Conservation (phyloP, 352 stramenopile species). For the Globisporangium recalcitrans region DNA sequence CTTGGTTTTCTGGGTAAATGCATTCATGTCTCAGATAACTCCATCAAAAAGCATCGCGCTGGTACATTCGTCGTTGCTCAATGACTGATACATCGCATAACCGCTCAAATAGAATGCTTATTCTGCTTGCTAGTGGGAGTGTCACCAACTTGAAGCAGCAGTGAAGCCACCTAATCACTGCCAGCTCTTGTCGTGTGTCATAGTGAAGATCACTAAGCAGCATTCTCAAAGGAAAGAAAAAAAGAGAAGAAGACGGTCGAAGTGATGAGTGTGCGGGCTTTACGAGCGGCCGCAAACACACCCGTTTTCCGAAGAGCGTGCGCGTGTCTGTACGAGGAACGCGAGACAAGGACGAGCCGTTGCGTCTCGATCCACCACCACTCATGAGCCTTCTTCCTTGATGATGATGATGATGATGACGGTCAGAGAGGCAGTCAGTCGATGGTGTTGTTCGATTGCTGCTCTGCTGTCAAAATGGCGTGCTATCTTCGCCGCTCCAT, state of each 20-base stretch:
- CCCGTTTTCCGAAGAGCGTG: no score
- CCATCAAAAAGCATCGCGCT: no score
- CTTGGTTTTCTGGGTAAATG: background rate
- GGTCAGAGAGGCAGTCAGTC: no score
- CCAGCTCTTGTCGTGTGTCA: background rate
- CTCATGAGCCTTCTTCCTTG: no score
- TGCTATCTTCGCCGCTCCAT: background rate
- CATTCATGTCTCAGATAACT: background rate
- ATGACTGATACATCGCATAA: background rate
- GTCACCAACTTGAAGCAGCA: background rate
- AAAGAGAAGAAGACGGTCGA: background rate
- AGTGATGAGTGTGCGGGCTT: background rate
- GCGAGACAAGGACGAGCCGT: no score
- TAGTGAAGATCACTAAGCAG: background rate
- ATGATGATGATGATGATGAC: background rate
- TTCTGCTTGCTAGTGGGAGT: no score
- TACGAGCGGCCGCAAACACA: no score
- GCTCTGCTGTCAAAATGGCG: background rate
- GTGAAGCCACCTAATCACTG: slow-evolving; percentile 3
- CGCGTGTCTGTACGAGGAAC: no score
- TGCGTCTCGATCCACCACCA: background rate
- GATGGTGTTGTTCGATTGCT: background rate
- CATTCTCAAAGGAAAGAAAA: background rate
- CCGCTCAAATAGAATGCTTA: background rate
- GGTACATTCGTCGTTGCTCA: no score